Conservation (phyloP, 2,329 filamentous ascomycete species). For the Beauveria medogensis region DNA sequence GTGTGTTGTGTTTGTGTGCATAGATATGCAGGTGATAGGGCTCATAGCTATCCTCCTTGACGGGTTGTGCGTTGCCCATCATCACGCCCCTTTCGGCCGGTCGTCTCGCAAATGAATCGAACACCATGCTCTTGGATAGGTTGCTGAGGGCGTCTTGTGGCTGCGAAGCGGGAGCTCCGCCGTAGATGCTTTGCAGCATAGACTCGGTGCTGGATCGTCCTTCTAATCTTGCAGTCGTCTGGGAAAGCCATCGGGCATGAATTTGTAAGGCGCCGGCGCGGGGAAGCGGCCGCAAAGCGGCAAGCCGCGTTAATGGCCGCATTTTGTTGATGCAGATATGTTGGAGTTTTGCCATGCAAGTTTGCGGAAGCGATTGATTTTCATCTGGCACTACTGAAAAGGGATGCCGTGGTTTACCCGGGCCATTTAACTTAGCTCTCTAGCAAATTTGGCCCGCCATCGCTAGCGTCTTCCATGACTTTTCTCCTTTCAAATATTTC, state of each 20-base stretch:
- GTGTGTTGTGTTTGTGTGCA: conserved; percentile 87
- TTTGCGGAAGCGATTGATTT: not conserved
- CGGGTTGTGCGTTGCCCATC: conserved; percentile 18
- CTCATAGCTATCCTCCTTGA: conserved; percentile 36
- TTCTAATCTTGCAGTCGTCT: conserved; percentile 24
- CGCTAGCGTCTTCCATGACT: conserved; percentile 8
- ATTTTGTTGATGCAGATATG: not conserved
- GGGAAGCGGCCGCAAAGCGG: not conserved
- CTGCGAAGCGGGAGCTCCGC: conserved; percentile 16
- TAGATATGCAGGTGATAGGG: conserved; percentile 85
- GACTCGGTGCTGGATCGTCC: conserved; percentile 17
- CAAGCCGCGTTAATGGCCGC: conserved; percentile 2
- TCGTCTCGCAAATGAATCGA: conserved; percentile 27
- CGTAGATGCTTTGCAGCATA: conserved; percentile 28
- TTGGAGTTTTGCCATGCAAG: not conserved
- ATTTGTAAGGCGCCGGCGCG: not conserved
- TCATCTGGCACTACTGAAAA: not conserved
- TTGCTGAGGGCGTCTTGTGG: conserved; percentile 24
- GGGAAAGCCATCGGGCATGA: conserved; percentile 30
- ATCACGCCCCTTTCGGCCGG: conserved; percentile 26
- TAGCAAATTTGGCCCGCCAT: conserved; percentile 5
- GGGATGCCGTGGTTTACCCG: conserved; percentile 10
- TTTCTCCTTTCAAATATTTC: conserved; percentile 12
- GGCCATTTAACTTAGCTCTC: not conserved
- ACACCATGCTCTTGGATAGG: conserved; percentile 31